Evolutionary conservation across 2,329 filamentous ascomycete genomes (phyloP), one percentile per base, ranked within the genome.

Genomic region (Domatiomyces globalis): DNA sequence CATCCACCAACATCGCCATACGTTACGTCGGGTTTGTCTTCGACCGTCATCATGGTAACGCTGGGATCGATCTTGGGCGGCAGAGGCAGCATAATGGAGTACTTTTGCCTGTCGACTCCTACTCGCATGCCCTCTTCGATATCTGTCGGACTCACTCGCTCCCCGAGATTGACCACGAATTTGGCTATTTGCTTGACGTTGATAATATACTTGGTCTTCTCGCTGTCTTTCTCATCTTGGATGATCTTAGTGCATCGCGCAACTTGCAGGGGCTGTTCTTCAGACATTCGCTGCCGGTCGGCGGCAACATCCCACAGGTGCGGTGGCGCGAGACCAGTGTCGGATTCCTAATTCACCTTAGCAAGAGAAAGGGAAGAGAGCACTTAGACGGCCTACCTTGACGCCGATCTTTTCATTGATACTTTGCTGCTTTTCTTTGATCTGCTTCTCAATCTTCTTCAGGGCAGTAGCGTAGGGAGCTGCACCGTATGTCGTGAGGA

Each of bases 171-270:
- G 59, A 98, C 92, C 48, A 98, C 92, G 64, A 98, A 98, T 73
- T 98, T 98, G 65, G 92, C 92, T 64, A 98, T 98, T 71, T 98
- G 92, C 77, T 98, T 98, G 62, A 98, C 90, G 71, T 98, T 98
- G 78, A 98, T 98, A 64, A 98, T 89, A 74, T 98, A 98, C 81
- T 96, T 98, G 80, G 85, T 94, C 80, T 98, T 98, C 57, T 94
- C 86, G 55, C 87, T 77, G 67, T 96, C 89, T 71, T 92, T 90
- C 67, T 95, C 89, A 66, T 96, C 90, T 55, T 88, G 83, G 62
- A 98, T 98, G 69, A 98, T 98, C 78, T 98, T 98, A 54, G 92
- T 98, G 77, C 92, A 98, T 65, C 92, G 80, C 59, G 92, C 92
- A 58, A 98, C 92, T 72, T 98, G 92, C 62, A 96, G 79, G 44